Conservation (phyloP, 2,329 filamentous ascomycete species). For the Colletotrichum lini region DNA sequence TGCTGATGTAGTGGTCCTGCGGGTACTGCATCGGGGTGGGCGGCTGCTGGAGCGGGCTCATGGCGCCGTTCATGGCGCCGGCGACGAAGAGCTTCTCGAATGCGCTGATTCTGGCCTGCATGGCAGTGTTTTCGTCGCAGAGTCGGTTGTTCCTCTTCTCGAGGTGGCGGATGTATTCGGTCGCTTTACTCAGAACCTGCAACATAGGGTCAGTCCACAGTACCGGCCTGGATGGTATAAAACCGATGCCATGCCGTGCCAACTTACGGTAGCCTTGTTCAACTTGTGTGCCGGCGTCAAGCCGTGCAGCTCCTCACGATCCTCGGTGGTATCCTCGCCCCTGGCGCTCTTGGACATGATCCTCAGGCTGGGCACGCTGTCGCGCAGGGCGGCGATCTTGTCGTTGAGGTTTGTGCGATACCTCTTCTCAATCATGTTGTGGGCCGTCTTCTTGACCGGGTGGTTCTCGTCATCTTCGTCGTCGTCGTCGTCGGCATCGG, state of each 20-base stretch:
- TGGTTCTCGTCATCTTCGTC: slow-evolving; percentile 70
- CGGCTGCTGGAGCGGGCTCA: slow-evolving; percentile 68
- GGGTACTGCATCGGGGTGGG: slow-evolving; percentile 68
- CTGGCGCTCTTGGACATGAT: slow-evolving; percentile 82
- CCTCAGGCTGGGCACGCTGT: slow-evolving; percentile 91
- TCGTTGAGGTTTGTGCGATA: slow-evolving; percentile 98
- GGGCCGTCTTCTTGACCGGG: slow-evolving; percentile 88
- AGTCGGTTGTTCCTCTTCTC: slow-evolving; percentile 91
- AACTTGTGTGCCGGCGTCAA: slow-evolving; percentile 91
- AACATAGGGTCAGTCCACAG: background rate
- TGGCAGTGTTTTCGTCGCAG: slow-evolving; percentile 82
- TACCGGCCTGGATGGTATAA: no score
- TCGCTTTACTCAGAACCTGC: slow-evolving; percentile 91
- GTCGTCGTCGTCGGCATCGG: slow-evolving; percentile 71
- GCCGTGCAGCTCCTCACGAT: slow-evolving; percentile 85
- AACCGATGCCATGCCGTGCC: background rate
- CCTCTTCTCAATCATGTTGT: slow-evolving; percentile 98
- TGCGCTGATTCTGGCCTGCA: slow-evolving; percentile 83
- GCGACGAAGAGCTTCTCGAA: slow-evolving; percentile 86
- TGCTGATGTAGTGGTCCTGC: slow-evolving; percentile 62
- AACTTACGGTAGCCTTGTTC: slow-evolving; percentile 89
- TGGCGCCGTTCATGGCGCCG: slow-evolving; percentile 76
- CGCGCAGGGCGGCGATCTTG: slow-evolving; percentile 92
- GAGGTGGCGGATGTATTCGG: slow-evolving; percentile 94
- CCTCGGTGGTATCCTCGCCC: slow-evolving; percentile 78